Conservation (phyloP, 2,329 filamentous ascomycete species). For the Diaporthe humulicola region DNA sequence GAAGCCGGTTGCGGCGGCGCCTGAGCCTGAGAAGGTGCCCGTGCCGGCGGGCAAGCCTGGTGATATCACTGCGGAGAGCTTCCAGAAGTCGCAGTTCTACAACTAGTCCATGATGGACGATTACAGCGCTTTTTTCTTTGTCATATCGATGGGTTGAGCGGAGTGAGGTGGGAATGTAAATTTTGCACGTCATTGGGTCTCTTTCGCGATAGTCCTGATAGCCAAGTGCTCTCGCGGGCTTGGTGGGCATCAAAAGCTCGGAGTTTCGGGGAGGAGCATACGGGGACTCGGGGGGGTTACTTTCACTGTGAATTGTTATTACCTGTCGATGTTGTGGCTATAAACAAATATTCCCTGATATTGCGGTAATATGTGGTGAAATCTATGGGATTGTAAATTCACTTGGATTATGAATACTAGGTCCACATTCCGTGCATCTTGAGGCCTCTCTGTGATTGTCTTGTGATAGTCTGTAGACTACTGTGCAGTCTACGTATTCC, state of each 20-base stretch:
- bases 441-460: background rate
- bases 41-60: conserved; percentile 60
- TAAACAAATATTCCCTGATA: background rate
- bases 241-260: conserved; percentile 36
- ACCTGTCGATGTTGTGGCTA: background rate
- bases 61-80: conserved; percentile 66
- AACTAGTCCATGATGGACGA: conserved; percentile 52
- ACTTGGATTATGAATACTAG: too few species aligned
- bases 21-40: conserved; percentile 51
- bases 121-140: background rate
- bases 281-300: conserved; percentile 6
- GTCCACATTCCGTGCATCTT: background rate
- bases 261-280: conserved; percentile 35
- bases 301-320: background rate
- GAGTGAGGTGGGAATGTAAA: background rate
- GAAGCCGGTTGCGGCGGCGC: conserved; percentile 33
- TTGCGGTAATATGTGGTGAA: background rate
- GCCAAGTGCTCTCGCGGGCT: background rate
- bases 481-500: background rate
- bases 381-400: background rate
- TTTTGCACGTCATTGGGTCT: too few species aligned
- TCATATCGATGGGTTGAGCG: background rate
- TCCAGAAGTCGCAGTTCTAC: conserved; percentile 72
- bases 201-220: background rate
- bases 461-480: too few species aligned